Conservation (phyloP, 176 grass and related monocot genomes). For the Lolium perenne region DNA sequence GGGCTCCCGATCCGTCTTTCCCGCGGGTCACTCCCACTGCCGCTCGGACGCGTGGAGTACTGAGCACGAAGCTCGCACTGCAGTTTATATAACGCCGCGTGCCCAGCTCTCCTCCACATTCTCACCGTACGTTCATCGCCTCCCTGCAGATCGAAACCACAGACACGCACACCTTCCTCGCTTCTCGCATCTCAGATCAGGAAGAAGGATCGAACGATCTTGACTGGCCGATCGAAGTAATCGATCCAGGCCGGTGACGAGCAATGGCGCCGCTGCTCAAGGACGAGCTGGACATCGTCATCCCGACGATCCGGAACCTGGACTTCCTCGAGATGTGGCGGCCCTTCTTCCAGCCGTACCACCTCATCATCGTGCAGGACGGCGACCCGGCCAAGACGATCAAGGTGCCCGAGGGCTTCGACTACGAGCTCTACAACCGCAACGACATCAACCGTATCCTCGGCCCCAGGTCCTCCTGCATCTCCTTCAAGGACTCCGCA, state of each 20-base stretch:
- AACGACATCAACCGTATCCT: constrained; percentile 82
- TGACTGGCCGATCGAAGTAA: neutral
- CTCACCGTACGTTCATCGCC: constrained; percentile 46
- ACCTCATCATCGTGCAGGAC: constrained; percentile 92
- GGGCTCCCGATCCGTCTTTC: constrained; percentile 41
- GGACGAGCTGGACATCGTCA: constrained; percentile 89
- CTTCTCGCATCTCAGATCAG: constrained; percentile 25
- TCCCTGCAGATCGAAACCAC: constrained; percentile 51
- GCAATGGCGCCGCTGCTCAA: constrained; percentile 59
- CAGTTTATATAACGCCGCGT: constrained; percentile 25
- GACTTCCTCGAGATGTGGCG: constrained; percentile 90
- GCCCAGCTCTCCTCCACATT: constrained; percentile 8
- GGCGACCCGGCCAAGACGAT: constrained; percentile 75
- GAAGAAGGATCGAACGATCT: neutral
- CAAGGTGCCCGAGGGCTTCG: constrained; percentile 75
- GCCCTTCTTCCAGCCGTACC: constrained; percentile 84
- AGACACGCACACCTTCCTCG: neutral
- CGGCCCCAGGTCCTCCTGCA: constrained; percentile 62
- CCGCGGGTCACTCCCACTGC: constrained; percentile 25
- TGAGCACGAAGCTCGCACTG: neutral
- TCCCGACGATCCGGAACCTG: constrained; percentile 83
- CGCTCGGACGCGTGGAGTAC: constrained; percentile 26
- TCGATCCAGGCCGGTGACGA: neutral
- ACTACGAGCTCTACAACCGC: constrained; percentile 88
- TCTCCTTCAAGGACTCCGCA: constrained; percentile 83